phyloP scores from a whole-genome alignment of 441 rosid genomes.

The Sinapis alba region DNA sequence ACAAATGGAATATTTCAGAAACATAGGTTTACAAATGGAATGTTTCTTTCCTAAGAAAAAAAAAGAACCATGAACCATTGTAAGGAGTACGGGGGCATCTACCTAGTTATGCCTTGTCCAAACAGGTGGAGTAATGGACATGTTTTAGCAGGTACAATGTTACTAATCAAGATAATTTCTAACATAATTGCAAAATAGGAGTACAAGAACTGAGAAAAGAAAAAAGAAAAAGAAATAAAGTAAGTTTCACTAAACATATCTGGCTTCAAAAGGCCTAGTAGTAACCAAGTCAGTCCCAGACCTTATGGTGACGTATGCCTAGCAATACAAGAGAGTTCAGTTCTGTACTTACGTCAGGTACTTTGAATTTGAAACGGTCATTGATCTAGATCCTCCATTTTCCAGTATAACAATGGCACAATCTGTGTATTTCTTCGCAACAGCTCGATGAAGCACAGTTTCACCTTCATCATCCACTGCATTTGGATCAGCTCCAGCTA shows the following conservation, averaged over 20 bases:
- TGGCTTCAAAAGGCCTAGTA: not conserved
- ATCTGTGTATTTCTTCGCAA: constrained; percentile 87
- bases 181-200: not conserved
- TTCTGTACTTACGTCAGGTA: constrained; percentile 67
- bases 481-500: constrained; percentile 99
- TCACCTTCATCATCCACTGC: constrained; percentile 99
- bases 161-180: constrained; percentile 3
- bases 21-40: too few species aligned
- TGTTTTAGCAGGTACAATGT: constrained; percentile 1
- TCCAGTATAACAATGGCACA: constrained; percentile 93
- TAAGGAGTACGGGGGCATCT: not conserved
- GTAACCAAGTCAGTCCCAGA: constrained; percentile 4
- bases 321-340: constrained; percentile 11
- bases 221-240: not conserved
- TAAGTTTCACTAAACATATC: not conserved
- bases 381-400: constrained; percentile 88
- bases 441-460: constrained; percentile 92
- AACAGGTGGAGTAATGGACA: constrained; percentile 3
- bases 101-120: not conserved
- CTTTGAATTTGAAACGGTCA: constrained; percentile 82
- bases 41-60: not conserved
- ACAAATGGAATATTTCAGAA: constrained; percentile 3
- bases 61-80: constrained; percentile 5
- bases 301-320: not conserved
- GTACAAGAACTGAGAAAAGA: not conserved